Conservation (phyloP, 495 filamentous ascomycete species). For the Monascus purpureus region DNA sequence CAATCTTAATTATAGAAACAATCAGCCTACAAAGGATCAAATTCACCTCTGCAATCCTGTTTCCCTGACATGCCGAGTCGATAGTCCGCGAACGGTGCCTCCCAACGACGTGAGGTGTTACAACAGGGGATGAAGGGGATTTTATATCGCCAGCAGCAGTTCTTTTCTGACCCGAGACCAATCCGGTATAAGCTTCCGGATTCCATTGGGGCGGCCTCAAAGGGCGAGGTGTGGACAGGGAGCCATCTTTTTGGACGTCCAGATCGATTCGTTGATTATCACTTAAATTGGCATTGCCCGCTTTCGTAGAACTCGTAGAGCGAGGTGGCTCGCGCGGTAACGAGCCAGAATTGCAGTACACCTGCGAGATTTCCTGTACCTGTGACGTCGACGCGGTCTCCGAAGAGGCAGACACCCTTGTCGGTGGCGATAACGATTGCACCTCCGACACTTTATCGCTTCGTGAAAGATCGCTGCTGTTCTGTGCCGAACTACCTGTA, state of each 20-base stretch:
- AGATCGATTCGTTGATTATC: background rate
- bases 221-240: background rate
- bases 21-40: background rate
- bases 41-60: slow-evolving; percentile 62
- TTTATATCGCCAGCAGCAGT: slow-evolving; percentile 54
- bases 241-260: background rate
- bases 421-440: background rate
- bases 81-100: slow-evolving; percentile 51
- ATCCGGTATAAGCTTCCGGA: slow-evolving; percentile 2
- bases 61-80: slow-evolving; percentile 45
- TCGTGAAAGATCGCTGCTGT: no score
- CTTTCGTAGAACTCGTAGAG: background rate
- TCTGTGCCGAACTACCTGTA: background rate
- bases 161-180: slow-evolving; percentile 36
- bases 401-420: background rate
- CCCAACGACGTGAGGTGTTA: slow-evolving; percentile 15
- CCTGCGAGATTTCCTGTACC: background rate
- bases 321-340: background rate
- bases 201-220: background rate
- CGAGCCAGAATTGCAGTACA: background rate
- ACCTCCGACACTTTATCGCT: background rate
- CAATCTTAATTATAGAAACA: slow-evolving; percentile 2
- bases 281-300: no score
- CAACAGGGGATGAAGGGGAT: slow-evolving; percentile 22
- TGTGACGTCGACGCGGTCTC: background rate